A percentile compares a stretch with the other conserved stretches of the same genome.
Evolutionary conservation across 257 asterid genomes (phyloP).

Genomic region (Leonotis leonurus): DNA sequence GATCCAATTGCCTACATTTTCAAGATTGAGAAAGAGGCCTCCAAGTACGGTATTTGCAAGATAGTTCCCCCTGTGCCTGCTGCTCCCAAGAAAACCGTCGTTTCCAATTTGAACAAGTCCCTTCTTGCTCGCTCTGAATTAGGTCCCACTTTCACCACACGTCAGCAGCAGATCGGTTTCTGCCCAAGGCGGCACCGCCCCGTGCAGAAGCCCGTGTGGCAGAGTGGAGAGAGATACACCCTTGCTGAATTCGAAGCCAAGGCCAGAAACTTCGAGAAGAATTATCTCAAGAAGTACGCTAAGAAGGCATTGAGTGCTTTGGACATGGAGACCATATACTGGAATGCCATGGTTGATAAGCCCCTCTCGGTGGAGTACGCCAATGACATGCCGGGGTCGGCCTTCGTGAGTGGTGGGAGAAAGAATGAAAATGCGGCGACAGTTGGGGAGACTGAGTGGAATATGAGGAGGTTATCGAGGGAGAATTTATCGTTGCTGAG

Average conservation of each 20-base stretch:
- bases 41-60: conserved; percentile 88
- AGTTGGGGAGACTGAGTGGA: conserved; percentile 92
- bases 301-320: conserved; percentile 50
- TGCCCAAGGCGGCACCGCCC: conserved; percentile 92
- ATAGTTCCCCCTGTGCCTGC: conserved; percentile 87
- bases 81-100: conserved; percentile 49
- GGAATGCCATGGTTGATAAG: conserved; percentile 94
- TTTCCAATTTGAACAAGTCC: conserved; percentile 69
- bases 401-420: conserved; percentile 49
- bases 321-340: conserved; percentile 76
- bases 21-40: conserved; percentile 94
- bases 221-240: conserved; percentile 82
- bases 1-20: conserved; percentile 99
- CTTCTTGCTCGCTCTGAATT: conserved; percentile 57
- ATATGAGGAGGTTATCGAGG: conserved; percentile 96
- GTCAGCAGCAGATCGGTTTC: conserved; percentile 99
- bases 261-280: conserved; percentile 76
- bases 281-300: conserved; percentile 47
- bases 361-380: conserved; percentile 96
- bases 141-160: conserved; percentile 76
- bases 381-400: conserved; percentile 99
- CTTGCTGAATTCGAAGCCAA: conserved; percentile 67
- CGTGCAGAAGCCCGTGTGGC: conserved; percentile 96
- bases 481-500: conserved; percentile 68
- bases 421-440: conserved; percentile 31